Percentiles rank a stretch among this genome's conserved stretches.
phyloP scores from a whole-genome alignment of 2,329 filamentous ascomycete genomes.

The Akanthomyces lecanii region DNA sequence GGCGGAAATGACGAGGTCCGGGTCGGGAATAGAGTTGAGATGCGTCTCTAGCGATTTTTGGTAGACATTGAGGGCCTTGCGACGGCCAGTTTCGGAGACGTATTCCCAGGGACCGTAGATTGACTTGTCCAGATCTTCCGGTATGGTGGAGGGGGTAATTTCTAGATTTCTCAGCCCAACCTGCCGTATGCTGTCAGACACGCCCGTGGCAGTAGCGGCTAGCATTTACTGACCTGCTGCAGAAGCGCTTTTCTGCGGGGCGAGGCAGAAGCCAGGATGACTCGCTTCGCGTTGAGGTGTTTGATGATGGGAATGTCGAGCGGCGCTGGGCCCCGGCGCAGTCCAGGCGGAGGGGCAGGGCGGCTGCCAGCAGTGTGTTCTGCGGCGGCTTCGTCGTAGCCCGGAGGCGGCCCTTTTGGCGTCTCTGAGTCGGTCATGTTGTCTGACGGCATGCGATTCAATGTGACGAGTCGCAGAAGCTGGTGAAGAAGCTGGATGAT shows the following conservation, averaged over 20 bases:
- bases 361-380: conserved; percentile 32
- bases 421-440: conserved; percentile 29
- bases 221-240: conserved; percentile 50
- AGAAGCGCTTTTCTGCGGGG: conserved; percentile 81
- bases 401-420: conserved; percentile 34
- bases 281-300: conserved; percentile 69
- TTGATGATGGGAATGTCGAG: conserved; percentile 77
- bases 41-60: conserved; percentile 40
- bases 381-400: conserved; percentile 40
- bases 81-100: conserved; percentile 77
- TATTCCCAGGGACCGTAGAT: conserved; percentile 79
- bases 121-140: conserved; percentile 79
- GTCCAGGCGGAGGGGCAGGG: conserved; percentile 26
- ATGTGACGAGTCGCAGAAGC: neutral
- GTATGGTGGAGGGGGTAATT: conserved; percentile 74
- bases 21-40: conserved; percentile 54
- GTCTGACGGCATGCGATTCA: conserved; percentile 26
- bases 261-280: conserved; percentile 87
- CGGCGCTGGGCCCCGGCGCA: conserved; percentile 52
- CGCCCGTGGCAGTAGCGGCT: neutral
- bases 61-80: conserved; percentile 77
- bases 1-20: conserved; percentile 79
- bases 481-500: conserved; percentile 1
- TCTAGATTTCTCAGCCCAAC: conserved; percentile 80
- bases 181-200: conserved; percentile 34